phyloP scores from a whole-genome alignment of 352 stramenopile species.

The Globisporangium rhizosaccharum region DNA sequence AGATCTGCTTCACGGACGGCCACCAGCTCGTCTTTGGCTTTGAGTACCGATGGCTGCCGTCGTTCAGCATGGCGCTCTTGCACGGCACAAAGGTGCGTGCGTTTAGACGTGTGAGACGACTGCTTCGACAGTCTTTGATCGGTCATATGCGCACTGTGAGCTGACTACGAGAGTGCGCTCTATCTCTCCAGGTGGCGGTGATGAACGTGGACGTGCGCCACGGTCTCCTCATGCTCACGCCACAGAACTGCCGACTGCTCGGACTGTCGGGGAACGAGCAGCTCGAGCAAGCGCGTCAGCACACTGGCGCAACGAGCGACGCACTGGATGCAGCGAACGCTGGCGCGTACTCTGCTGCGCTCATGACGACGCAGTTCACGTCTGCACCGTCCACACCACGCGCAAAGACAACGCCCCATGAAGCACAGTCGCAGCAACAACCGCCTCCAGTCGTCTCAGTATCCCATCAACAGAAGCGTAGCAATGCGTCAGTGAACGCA shows the following conservation, averaged over 20 bases:
- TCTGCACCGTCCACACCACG: constrained; percentile 5
- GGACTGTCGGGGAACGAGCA: constrained; percentile 28
- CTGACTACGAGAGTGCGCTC: not conserved
- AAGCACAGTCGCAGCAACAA: not conserved
- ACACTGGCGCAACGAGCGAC: not conserved
- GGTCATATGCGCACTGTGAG: not conserved
- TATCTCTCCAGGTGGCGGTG: constrained; percentile 32
- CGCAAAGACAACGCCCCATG: too few species aligned
- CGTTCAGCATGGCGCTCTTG: constrained; percentile 45
- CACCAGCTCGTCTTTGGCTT: constrained; percentile 73
- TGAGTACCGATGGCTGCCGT: constrained; percentile 51
- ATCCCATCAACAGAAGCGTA: not conserved
- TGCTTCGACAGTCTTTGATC: not conserved
- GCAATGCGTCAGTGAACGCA: too few species aligned
- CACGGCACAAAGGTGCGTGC: constrained; percentile 52
- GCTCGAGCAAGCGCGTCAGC: constrained; percentile 15
- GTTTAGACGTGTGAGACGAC: not conserved
- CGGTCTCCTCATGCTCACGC: constrained; percentile 62
- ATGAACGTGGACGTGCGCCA: constrained; percentile 65
- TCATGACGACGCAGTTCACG: constrained; percentile 40
- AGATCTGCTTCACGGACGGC: constrained; percentile 77
- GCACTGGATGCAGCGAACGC: constrained; percentile 1
- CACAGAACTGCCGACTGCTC: constrained; percentile 60
- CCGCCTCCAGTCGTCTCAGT: not conserved
- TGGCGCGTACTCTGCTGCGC: constrained; percentile 52